Percentiles rank a stretch among this genome's conserved stretches.
Conservation (phyloP, 2,329 filamentous ascomycete species). For the Emericellopsis cladophorae region DNA sequence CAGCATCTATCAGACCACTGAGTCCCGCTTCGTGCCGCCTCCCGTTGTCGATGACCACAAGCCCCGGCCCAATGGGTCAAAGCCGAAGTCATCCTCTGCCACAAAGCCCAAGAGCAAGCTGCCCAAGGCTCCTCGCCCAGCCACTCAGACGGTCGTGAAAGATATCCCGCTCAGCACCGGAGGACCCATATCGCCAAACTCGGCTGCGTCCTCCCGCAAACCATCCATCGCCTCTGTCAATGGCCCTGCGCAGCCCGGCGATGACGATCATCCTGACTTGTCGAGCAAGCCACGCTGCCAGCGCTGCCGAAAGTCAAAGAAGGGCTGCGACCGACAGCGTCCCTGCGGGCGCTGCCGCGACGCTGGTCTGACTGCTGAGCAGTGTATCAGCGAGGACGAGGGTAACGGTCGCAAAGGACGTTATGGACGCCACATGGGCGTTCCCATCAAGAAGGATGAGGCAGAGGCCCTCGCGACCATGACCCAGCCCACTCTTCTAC, state of each 20-base stretch:
- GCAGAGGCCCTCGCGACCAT: slow-evolving; percentile 16
- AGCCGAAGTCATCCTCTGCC: slow-evolving; percentile 23
- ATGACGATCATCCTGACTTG: slow-evolving; percentile 84
- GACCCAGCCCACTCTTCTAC: slow-evolving; percentile 16
- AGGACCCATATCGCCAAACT: slow-evolving; percentile 49
- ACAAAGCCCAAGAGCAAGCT: slow-evolving; percentile 25
- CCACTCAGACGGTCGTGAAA: slow-evolving; percentile 35
- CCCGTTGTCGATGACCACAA: slow-evolving; percentile 23
- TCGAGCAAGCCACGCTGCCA: slow-evolving; percentile 96
- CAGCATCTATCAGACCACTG: slow-evolving; percentile 37
- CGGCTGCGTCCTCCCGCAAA: slow-evolving; percentile 63
- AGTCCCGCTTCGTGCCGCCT: slow-evolving; percentile 37
- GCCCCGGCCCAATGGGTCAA: slow-evolving; percentile 18
- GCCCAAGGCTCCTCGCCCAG: slow-evolving; percentile 18
- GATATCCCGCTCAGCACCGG: slow-evolving; percentile 26
- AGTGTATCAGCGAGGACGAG: slow-evolving; percentile 95
- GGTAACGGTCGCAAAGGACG: slow-evolving; percentile 93
- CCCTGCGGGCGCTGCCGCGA: slow-evolving; percentile 94
- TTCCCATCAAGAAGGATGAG: slow-evolving; percentile 48
- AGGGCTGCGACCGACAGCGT: slow-evolving; percentile 92
- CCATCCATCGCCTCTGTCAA: slow-evolving; percentile 53
- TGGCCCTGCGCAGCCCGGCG: slow-evolving; percentile 38
- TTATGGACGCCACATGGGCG: slow-evolving; percentile 64
- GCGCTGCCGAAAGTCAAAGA: slow-evolving; percentile 98
- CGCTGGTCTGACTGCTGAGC: slow-evolving; percentile 83